These are phyloP conservation scores for Eucalyptus polybractea DNA, from an alignment of 345 rosid species.

Conservation along the genomic window DNA sequence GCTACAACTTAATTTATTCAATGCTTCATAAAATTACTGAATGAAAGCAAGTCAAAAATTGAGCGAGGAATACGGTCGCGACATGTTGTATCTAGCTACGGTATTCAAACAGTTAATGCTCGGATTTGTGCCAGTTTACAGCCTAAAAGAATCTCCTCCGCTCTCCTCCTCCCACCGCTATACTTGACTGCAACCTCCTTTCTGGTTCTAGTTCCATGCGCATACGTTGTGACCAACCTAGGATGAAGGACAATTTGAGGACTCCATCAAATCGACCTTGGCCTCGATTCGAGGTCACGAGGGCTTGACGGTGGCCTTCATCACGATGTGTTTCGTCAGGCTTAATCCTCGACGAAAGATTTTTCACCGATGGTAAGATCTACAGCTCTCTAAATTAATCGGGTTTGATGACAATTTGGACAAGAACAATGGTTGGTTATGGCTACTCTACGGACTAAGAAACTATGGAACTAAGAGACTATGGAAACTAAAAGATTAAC, in stretches of 20 bases:
- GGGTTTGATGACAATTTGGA: background rate
- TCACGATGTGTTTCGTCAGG: background rate
- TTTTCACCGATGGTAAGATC: background rate
- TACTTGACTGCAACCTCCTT: background rate
- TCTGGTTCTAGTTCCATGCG: background rate
- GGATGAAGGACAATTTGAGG: background rate
- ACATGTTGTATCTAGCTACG: background rate
- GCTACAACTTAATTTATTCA: no score
- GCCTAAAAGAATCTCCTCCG: background rate
- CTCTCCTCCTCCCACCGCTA: background rate
- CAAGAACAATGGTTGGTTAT: background rate
- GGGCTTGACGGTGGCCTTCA: fast-evolving
- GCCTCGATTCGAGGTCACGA: background rate
- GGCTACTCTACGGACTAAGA: background rate
- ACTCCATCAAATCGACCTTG: background rate
- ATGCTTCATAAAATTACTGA: background rate
- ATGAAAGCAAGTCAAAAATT: background rate
- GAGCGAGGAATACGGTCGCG: background rate
- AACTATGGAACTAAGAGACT: background rate
- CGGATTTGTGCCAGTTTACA: background rate
- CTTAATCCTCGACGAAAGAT: background rate
- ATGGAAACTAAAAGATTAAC: background rate
- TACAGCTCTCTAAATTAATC: background rate
- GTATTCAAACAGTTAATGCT: background rate
- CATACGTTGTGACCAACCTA: background rate